These are phyloP conservation scores for Penicillium janthinellum DNA, from an alignment of 2,329 filamentous ascomycete species.

Conservation along the genomic window DNA sequence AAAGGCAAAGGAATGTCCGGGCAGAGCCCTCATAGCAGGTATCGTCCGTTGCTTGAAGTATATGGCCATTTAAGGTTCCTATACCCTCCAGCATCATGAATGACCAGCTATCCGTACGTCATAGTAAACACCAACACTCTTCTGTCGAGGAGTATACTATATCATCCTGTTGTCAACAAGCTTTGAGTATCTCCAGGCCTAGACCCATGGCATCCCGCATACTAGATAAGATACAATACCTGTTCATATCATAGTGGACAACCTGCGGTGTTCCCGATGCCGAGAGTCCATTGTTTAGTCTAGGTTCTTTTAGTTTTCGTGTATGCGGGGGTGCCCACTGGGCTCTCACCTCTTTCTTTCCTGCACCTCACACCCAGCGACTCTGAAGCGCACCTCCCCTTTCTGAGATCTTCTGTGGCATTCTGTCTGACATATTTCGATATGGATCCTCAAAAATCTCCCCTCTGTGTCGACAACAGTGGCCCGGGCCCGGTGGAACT, in stretches of 20 bases:
- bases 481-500: background rate
- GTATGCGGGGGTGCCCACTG: constrained; percentile 1
- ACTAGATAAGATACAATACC: background rate
- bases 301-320: background rate
- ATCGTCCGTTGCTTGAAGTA: background rate
- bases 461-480: background rate
- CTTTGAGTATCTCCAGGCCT: background rate
- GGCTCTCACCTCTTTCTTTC: background rate
- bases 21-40: background rate
- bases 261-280: background rate
- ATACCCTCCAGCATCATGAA: background rate
- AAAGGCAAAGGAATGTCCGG: background rate
- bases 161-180: background rate
- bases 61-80: background rate
- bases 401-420: background rate
- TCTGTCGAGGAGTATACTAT: too few species aligned
- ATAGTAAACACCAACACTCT: background rate
- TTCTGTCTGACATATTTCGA: background rate
- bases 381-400: background rate
- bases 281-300: too few species aligned
- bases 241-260: background rate
- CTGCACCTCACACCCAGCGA: background rate
- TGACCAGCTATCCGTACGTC: background rate
- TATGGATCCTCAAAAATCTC: background rate
- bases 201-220: background rate